Evolutionary conservation across 768 basidiomycete species (phyloP).

Genomic region (Lentinula aciculospora): DNA sequence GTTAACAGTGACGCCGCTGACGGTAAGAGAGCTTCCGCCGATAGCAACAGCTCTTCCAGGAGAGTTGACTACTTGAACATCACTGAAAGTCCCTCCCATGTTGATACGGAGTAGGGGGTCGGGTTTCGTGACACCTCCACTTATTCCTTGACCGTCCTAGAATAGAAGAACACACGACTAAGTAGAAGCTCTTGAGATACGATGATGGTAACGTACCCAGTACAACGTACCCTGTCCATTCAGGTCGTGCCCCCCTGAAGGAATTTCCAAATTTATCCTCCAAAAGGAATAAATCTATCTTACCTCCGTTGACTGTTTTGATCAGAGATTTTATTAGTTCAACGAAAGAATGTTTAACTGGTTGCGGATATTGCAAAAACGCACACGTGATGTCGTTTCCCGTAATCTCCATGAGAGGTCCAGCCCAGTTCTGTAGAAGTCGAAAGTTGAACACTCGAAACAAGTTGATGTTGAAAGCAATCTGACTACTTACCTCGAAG

Average conservation of each 20-base stretch:
- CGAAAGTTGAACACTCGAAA: conserved; percentile 19
- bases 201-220: conserved; percentile 3
- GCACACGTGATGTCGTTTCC: conserved; percentile 12
- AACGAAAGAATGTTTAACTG: neutral
- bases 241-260: conserved; percentile 9
- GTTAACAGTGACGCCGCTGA: conserved; percentile 5
- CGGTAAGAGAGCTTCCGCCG: neutral
- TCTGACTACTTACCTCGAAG: conserved; percentile 24
- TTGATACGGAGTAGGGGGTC: conserved; percentile 13
- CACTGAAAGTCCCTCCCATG: conserved; percentile 11
- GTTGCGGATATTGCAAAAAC: neutral
- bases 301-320: conserved; percentile 1
- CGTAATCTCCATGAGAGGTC: conserved; percentile 22
- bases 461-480: too few species aligned
- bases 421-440: conserved; percentile 8
- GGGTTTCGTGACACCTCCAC: conserved; percentile 13
- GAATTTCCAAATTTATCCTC: neutral
- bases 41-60: conserved; percentile 12
- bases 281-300: neutral
- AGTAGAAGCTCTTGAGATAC: neutral
- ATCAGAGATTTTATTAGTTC: neutral
- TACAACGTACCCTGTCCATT: conserved; percentile 10
- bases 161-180: neutral
- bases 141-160: conserved; percentile 9
- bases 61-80: conserved; percentile 12